These are phyloP conservation scores for Starmerella lactis-condensi DNA, from an alignment of 805 yeast genomes.

Conservation along the genomic window DNA sequence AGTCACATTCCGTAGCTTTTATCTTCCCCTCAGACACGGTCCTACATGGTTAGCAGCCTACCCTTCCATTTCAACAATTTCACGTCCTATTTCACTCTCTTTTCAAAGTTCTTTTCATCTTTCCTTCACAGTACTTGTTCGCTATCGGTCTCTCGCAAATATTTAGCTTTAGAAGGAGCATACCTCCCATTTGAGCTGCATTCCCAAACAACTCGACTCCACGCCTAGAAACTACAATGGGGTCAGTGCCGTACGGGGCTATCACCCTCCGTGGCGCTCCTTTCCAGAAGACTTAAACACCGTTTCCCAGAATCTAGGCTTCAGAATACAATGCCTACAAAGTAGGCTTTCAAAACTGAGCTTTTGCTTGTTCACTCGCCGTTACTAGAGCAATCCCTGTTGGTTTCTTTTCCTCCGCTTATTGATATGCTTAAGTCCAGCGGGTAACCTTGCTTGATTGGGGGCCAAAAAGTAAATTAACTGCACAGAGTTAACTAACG, in stretches of 20 bases:
- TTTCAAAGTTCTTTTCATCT: slow-evolving; percentile 30
- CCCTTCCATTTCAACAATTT: slow-evolving; percentile 30
- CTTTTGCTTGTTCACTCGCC: slow-evolving; percentile 28
- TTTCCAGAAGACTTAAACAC: slow-evolving; percentile 26
- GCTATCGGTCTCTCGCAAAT: slow-evolving; percentile 33
- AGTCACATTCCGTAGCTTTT: slow-evolving; percentile 24
- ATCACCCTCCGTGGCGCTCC: slow-evolving; percentile 29
- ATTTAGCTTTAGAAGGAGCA: slow-evolving; percentile 28
- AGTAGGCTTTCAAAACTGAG: slow-evolving; percentile 29
- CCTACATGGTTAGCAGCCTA: slow-evolving; percentile 27
- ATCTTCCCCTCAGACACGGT: slow-evolving; percentile 25
- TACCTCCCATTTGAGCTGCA: slow-evolving; percentile 24
- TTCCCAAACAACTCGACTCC: slow-evolving; percentile 27
- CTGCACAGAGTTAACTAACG: slow-evolving; percentile 8
- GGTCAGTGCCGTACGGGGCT: slow-evolving; percentile 25
- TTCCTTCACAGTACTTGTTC: slow-evolving; percentile 32
- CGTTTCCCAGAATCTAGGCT: slow-evolving; percentile 23
- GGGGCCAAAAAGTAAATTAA: slow-evolving; percentile 22
- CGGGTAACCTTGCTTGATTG: slow-evolving; percentile 27
- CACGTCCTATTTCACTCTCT: slow-evolving; percentile 26
- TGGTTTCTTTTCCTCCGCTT: slow-evolving; percentile 29
- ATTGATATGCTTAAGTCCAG: slow-evolving; percentile 31
- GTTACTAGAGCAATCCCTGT: slow-evolving; percentile 30
- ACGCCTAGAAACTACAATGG: slow-evolving; percentile 23
- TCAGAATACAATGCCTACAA: slow-evolving; percentile 27